Evolutionary conservation across 2,329 filamentous ascomycete species (phyloP), one percentile per base, ranked within the genome.

Genomic region (Pseudocercospora crystallina): DNA sequence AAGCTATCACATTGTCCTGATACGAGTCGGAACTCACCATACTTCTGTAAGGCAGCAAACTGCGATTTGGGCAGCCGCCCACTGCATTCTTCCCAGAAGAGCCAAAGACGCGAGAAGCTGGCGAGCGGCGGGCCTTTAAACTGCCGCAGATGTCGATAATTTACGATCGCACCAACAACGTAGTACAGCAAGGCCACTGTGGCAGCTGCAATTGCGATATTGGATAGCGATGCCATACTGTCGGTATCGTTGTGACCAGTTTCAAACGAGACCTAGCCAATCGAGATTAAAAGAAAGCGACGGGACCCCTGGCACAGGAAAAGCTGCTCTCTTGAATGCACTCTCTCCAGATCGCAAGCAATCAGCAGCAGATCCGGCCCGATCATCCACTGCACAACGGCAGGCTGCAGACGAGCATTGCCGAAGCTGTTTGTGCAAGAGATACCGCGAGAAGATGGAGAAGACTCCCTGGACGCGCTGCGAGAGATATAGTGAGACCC

Each of bases 41-140:
- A 62, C 54, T 55, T 56, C 48, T 54, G 35, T n/a, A 66, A 49
- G 11, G 58, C 61, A 10, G 56, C 61, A 20, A 48, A 40, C 29
- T 64, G 52, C 29, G 60, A 60, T 13, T 49, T 40, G 37, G 54
- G 48, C 15, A 65, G 43, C n/a, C 47, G 40, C 11, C 51, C 58
- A 33, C 39, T 36, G 46, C 57, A 49, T 31, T 59, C 54, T 43
- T 65, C 56, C 58, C 58, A 61, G 53, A 66, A 66, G 31, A 65
- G 49, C 64, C 64, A 66, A 10, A 56, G 34, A 11, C 57, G 50
- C 30, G 52, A 58, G 47, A 57, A 51, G 14, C 49, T 49, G 5
- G 63, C 63, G 30, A 61, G 53, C 20, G 47, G 52, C 29, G 63
- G 63, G 5, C 63, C 63, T 51, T 43, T 48, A 57, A 66, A 65